Evolutionary conservation across 1,139 yeast species (phyloP).

Genomic region (Starmera stellimalicola): DNA sequence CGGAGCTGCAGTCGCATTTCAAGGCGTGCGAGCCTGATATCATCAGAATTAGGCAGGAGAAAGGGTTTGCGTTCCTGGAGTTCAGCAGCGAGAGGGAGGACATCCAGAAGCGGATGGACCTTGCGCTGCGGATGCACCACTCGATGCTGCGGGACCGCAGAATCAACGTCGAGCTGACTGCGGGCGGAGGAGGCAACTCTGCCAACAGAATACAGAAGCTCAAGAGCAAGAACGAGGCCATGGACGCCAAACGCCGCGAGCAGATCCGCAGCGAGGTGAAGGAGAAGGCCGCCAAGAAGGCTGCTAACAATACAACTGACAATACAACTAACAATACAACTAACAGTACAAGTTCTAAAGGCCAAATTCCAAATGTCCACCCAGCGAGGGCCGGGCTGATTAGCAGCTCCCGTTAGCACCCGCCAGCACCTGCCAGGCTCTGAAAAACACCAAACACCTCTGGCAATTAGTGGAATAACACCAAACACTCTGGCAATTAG

Average conservation of each 20-base stretch:
- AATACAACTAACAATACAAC: neutral
- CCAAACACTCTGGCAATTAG: too few species aligned
- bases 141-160: slow-evolving; percentile 56
- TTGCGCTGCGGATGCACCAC: slow-evolving; percentile 78
- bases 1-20: slow-evolving; percentile 66
- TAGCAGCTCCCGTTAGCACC: too few species aligned
- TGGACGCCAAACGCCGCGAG: slow-evolving; percentile 17
- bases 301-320: slow-evolving; percentile 7
- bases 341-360: neutral
- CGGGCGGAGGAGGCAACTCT: slow-evolving; percentile 97
- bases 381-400: slow-evolving; percentile 31
- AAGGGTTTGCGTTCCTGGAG: slow-evolving; percentile 91
- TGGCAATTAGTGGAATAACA: too few species aligned
- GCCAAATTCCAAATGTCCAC: slow-evolving; percentile 31
- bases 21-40: slow-evolving; percentile 62
- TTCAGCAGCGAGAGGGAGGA: slow-evolving; percentile 56
- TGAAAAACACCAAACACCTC: too few species aligned
- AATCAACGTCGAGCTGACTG: slow-evolving; percentile 92
- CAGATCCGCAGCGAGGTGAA: slow-evolving; percentile 6
- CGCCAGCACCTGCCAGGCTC: too few species aligned
- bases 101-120: slow-evolving; percentile 72
- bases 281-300: slow-evolving; percentile 19
- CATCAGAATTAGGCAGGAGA: slow-evolving; percentile 69
- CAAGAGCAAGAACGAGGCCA: slow-evolving; percentile 66
- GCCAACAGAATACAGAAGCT: slow-evolving; percentile 60